These are phyloP conservation scores for Skeletonema marinoi DNA, from an alignment of 108 stramenopile genomes.

Conservation along the genomic window DNA sequence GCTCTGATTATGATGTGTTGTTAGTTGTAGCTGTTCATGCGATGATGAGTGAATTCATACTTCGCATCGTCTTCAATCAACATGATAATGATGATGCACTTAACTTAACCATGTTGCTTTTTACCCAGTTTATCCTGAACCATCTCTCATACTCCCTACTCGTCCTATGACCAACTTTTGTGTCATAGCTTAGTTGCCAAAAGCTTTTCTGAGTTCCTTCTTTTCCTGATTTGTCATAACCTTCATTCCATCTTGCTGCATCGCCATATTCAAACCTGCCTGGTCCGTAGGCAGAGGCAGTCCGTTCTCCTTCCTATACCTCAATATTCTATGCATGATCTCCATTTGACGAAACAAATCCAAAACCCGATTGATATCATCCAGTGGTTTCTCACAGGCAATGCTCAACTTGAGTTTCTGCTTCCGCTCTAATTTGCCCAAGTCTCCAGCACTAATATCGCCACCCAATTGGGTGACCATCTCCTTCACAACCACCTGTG, in stretches of 20 bases:
- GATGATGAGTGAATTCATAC: too few relatives aligned
- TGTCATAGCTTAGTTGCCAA: not conserved
- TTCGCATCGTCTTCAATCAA: too few relatives aligned
- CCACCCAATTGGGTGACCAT: slow-evolving; percentile 64
- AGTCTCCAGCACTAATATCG: slow-evolving; percentile 54
- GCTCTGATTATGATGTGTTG: too few relatives aligned
- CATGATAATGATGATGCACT: too few relatives aligned
- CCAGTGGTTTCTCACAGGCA: slow-evolving; percentile 55
- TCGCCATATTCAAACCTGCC: slow-evolving; percentile 57
- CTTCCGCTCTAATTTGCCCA: slow-evolving; percentile 55
- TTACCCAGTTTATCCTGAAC: too few relatives aligned
- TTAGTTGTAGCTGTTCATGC: too few relatives aligned
- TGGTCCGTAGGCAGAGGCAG: slow-evolving; percentile 67
- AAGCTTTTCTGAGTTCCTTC: slow-evolving; percentile 49
- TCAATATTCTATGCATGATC: slow-evolving; percentile 79
- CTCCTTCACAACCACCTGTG: slow-evolving; percentile 51
- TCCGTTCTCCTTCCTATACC: slow-evolving; percentile 63
- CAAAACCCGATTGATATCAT: slow-evolving; percentile 67
- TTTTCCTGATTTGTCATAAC: slow-evolving; percentile 67
- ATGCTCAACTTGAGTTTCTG: slow-evolving; percentile 50
- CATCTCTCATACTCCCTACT: too few relatives aligned
- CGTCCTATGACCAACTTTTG: too few relatives aligned
- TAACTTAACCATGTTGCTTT: too few relatives aligned
- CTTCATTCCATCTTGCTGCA: slow-evolving; percentile 67
- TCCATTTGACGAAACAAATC: slow-evolving; percentile 76